Evolutionary conservation across 2,329 filamentous ascomycete species (phyloP).

Genomic region (Pseudogymnoascus sp.): DNA sequence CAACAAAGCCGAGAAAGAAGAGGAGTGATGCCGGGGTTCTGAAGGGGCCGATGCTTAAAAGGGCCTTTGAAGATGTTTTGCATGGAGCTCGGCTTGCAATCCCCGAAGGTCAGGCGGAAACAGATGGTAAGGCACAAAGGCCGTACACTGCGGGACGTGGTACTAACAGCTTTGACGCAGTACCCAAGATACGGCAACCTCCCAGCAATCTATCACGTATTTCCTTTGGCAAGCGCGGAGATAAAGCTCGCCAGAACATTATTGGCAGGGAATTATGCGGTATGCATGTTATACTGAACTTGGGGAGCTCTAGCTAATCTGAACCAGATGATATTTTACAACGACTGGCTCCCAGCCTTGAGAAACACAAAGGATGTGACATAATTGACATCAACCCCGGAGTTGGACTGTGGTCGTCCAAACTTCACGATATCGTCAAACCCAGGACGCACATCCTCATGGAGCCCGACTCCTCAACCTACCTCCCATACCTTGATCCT

Average conservation of each 20-base stretch:
- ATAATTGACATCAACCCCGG: conserved; percentile 84
- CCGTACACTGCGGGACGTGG: not conserved
- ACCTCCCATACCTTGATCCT: conserved; percentile 52
- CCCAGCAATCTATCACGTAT: not conserved
- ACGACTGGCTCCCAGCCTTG: conserved; percentile 62
- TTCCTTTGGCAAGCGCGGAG: conserved; percentile 20
- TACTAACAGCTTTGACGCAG: not conserved
- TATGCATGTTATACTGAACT: conserved; percentile 18
- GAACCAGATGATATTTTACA: conserved; percentile 56
- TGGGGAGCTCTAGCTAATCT: conserved; percentile 32
- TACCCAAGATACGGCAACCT: not conserved
- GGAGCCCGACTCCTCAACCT: conserved; percentile 56
- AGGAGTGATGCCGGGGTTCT: not conserved
- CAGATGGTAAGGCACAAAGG: not conserved
- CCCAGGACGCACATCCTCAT: conserved; percentile 79
- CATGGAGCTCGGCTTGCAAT: not conserved
- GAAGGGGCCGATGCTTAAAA: not conserved
- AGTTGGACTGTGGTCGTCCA: conserved; percentile 67
- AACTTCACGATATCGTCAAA: conserved; percentile 65
- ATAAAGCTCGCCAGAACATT: conserved; percentile 44
- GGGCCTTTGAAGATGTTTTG: not conserved
- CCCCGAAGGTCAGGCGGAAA: not conserved
- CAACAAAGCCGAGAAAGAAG: not conserved
- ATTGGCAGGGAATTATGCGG: conserved; percentile 45
- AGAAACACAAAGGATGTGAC: conserved; percentile 69